Evolutionary conservation across 2,329 filamentous ascomycete genomes (phyloP), one percentile per base, ranked within the genome.

Genomic region (Penicillium sp.): DNA sequence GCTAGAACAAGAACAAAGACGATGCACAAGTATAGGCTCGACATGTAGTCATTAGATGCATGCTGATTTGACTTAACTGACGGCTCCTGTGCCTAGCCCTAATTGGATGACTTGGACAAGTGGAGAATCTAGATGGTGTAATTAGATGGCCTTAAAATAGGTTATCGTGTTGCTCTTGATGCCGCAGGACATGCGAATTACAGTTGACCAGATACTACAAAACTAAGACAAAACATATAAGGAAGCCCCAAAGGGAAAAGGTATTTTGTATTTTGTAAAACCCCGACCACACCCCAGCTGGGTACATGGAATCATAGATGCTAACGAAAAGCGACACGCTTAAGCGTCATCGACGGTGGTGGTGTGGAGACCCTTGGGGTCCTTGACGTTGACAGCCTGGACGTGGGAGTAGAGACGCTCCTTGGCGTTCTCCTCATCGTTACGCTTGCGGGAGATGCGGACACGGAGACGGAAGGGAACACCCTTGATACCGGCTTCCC

Each of bases 361-460:
- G 69, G 94, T 99, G 77, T 89, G 86, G 71, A 99, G 88, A 80
- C 94, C 93, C 90, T 97, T 97, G 80, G 91, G 87, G 82, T 96
- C 89, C 90, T 97, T 96, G 78, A 97, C 92, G 82, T 97, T 97
- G 78, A 99, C 94, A 72, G 94, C 94, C 88, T 99, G 93, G 71
- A 99, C 94, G 83, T 96, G 97, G 80, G 89, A 94, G 89, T 97
- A 99, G 69, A 99, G 88, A 87, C 95, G 96, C 88, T 99, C 91
- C 86, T 96, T 96, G 78, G 95, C 94, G 74, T 90, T 91, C 84
- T 99, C 94, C 86, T 97, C 94, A 80, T 99, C 94, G 84, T 99
- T 99, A 87, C 94, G 91, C 88, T 96, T 95, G 82, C 94, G 91
- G 77, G 91, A 96, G 83, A 99, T 97, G 82, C 95, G 91, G 77